Evolutionary conservation across 768 basidiomycete genomes (phyloP).

Genomic region (Russula emetica): DNA sequence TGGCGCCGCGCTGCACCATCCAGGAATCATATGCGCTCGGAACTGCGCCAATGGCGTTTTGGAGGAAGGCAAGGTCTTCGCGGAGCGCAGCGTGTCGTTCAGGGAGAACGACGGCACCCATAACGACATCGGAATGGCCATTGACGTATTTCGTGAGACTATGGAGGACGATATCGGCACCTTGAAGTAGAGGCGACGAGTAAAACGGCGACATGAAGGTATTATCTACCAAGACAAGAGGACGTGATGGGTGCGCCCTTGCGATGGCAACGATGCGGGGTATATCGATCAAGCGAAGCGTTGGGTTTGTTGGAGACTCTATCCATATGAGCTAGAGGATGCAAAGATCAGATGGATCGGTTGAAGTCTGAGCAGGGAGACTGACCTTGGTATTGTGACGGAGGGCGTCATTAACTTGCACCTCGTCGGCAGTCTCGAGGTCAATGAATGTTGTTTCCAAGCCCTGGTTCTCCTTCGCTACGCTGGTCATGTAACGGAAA

Average conservation of each 20-base stretch:
- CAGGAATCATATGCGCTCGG: constrained; percentile 85
- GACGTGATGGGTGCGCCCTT: constrained; percentile 54
- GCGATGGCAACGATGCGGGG: constrained; percentile 62
- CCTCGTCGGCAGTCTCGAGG: constrained; percentile 64
- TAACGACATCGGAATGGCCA: constrained; percentile 91
- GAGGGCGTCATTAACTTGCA: constrained; percentile 60
- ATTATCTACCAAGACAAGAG: constrained; percentile 87
- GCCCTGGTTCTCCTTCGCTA: constrained; percentile 60
- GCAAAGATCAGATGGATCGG: not conserved
- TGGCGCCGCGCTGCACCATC: constrained; percentile 85
- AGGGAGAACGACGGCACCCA: constrained; percentile 78
- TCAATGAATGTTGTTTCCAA: constrained; percentile 77
- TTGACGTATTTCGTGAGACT: constrained; percentile 87
- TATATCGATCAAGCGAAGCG: constrained; percentile 82
- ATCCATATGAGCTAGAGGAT: constrained; percentile 78
- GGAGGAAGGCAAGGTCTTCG: constrained; percentile 73
- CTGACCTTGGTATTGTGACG: constrained; percentile 76
- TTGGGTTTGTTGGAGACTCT: constrained; percentile 94
- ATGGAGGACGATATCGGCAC: constrained; percentile 85
- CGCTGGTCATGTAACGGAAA: constrained; percentile 72
- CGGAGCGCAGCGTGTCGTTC: constrained; percentile 45
- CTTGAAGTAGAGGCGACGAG: constrained; percentile 76
- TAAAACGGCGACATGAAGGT: constrained; percentile 94
- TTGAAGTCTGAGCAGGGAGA: constrained; percentile 4
- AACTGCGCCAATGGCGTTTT: constrained; percentile 82